Evolutionary conservation across 108 stramenopile species (phyloP).

Genomic region (Pseudonitzschia delicatissima): DNA sequence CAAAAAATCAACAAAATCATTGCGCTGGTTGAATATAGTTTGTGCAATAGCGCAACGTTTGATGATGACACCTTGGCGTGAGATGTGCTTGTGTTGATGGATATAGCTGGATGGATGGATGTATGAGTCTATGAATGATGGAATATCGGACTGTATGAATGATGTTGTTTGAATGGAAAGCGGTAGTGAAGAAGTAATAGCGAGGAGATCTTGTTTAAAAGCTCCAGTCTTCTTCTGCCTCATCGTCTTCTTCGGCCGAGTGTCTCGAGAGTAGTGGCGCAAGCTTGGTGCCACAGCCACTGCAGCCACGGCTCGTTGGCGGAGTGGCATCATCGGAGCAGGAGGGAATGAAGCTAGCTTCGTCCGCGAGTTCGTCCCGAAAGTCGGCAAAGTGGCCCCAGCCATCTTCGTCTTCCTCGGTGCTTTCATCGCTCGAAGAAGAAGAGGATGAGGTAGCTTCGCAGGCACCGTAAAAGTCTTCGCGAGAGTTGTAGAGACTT

Average conservation of each 20-base stretch:
- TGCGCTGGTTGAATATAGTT: not conserved
- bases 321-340: not conserved
- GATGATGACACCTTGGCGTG: not conserved
- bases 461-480: not conserved
- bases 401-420: not conserved
- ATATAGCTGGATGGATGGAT: not conserved
- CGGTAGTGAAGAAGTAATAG: not conserved
- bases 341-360: constrained; percentile 18
- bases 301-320: not conserved
- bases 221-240: constrained; percentile 8
- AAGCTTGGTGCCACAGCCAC: not conserved
- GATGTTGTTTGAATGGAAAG: not conserved
- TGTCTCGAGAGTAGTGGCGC: not conserved
- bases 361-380: constrained; percentile 21
- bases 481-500: not conserved
- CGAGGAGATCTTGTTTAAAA: not conserved
- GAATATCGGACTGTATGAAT: constrained; percentile 9
- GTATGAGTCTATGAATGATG: not conserved
- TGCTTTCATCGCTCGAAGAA: not conserved
- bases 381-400: constrained; percentile 31
- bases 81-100: not conserved
- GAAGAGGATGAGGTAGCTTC: not conserved
- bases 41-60: not conserved
- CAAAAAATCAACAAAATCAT: too few species aligned
- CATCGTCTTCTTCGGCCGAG: constrained; percentile 11